Evolutionary conservation across 1,139 yeast species (phyloP).

Genomic region (Saccharomyces hybrid): DNA sequence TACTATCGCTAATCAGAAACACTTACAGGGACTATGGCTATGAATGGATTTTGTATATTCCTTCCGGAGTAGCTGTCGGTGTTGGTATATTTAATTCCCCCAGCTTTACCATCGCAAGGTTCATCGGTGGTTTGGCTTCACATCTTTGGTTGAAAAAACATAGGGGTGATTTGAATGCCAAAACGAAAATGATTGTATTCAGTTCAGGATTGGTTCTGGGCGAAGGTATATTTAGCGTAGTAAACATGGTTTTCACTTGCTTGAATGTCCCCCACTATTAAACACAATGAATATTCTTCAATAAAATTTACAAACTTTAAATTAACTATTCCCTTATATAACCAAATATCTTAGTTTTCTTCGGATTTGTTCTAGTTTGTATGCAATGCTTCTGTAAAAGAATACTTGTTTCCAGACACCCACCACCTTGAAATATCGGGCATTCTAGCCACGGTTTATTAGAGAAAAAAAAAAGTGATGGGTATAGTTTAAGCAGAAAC

Average conservation of each 20-base stretch:
- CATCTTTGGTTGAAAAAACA: constrained; percentile 46
- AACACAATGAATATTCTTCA: constrained; percentile 1
- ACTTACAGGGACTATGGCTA: constrained; percentile 36
- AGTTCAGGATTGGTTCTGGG: constrained; percentile 92
- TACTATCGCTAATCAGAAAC: constrained; percentile 60
- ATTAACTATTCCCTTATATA: background rate
- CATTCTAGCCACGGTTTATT: background rate
- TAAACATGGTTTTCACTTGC: constrained; percentile 72
- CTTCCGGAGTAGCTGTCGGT: constrained; percentile 95
- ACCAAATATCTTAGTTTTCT: background rate
- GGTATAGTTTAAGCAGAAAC: background rate
- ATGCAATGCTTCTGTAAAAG: too few species aligned
- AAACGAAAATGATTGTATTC: constrained; percentile 70
- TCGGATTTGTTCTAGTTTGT: background rate
- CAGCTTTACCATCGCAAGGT: constrained; percentile 86
- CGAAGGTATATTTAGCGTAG: constrained; percentile 81
- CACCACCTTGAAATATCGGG: background rate
- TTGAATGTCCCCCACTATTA: constrained; percentile 44
- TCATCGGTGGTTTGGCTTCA: constrained; percentile 78
- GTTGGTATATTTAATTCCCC: constrained; percentile 94
- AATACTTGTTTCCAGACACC: too few species aligned
- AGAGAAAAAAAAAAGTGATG: background rate
- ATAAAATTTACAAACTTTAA: background rate
- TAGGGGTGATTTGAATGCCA: constrained; percentile 36
- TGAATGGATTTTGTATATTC: constrained; percentile 43